A percentile compares a stretch with the other conserved stretches of the same genome.
Conservation (phyloP, 495 filamentous ascomycete genomes). For the Penicillium turbatum region DNA sequence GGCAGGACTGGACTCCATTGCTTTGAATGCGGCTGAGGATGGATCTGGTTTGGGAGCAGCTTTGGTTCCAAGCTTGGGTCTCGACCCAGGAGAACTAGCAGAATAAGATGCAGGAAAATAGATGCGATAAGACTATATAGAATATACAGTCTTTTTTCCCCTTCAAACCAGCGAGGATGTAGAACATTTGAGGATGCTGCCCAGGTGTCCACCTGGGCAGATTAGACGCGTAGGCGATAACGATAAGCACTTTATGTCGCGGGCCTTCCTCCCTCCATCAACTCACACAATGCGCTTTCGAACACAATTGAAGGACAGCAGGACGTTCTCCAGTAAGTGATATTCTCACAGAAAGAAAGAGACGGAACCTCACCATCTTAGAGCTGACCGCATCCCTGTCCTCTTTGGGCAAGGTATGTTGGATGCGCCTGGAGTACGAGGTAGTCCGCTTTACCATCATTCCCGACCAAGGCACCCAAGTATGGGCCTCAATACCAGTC, state of each 20-base stretch:
- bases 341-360: neutral
- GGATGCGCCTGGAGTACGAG: constrained; percentile 84
- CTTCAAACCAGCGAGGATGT: neutral
- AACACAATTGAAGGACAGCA: constrained; percentile 72
- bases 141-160: neutral
- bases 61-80: constrained; percentile 23
- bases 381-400: constrained; percentile 81
- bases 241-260: constrained; percentile 24
- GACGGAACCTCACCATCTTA: constrained; percentile 28
- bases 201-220: too few relatives aligned
- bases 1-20: constrained; percentile 18
- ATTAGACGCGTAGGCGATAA: constrained; percentile 3
- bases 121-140: neutral
- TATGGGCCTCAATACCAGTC: constrained; percentile 67
- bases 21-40: constrained; percentile 28
- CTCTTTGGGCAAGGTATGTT: constrained; percentile 86
- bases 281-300: constrained; percentile 67
- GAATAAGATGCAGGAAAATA: neutral
- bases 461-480: constrained; percentile 87
- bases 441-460: constrained; percentile 91
- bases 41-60: constrained; percentile 34
- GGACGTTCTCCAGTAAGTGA: constrained; percentile 74
- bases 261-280: constrained; percentile 8
- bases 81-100: constrained; percentile 6
- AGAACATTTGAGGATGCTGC: too few relatives aligned